phyloP scores from a whole-genome alignment of 768 basidiomycete genomes.

The Flagelloscypha sp. region DNA sequence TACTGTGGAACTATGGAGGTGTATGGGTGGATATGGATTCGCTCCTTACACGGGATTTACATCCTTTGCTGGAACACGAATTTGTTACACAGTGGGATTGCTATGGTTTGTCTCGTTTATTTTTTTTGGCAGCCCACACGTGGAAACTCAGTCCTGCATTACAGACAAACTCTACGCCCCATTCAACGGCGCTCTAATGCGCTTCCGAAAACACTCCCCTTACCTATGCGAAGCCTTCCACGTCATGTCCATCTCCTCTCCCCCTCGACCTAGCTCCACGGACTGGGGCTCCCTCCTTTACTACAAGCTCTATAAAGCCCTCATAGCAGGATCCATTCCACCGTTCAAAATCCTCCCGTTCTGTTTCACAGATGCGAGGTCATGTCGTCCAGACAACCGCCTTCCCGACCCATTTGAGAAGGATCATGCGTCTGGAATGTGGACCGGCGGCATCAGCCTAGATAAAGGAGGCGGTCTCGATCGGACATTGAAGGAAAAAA shows the following conservation, averaged over 20 bases:
- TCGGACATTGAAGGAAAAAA: slow-evolving; percentile 45
- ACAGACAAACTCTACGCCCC: slow-evolving; percentile 68
- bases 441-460: slow-evolving; percentile 59
- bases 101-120: slow-evolving; percentile 56
- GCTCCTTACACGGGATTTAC: slow-evolving; percentile 78
- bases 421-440: slow-evolving; percentile 44
- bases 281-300: slow-evolving; percentile 95
- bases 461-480: slow-evolving; percentile 60
- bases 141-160: slow-evolving; percentile 3
- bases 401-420: slow-evolving; percentile 84
- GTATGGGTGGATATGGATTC: slow-evolving; percentile 99
- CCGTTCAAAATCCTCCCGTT: slow-evolving; percentile 93
- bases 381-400: slow-evolving; percentile 87
- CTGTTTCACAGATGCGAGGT: slow-evolving; percentile 88
- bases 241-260: slow-evolving; percentile 67
- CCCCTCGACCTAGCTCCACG: slow-evolving; percentile 71
- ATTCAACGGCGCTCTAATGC: slow-evolving; percentile 92
- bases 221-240: slow-evolving; percentile 97
- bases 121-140: not conserved
- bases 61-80: slow-evolving; percentile 85
- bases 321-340: slow-evolving; percentile 59
- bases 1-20: slow-evolving; percentile 86
- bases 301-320: slow-evolving; percentile 81
- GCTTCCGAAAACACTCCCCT: slow-evolving; percentile 83
- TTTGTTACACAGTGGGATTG: slow-evolving; percentile 99